These are phyloP conservation scores for Spiromastix sp. DNA, from an alignment of 2,329 filamentous ascomycete genomes.

Conservation along the genomic window DNA sequence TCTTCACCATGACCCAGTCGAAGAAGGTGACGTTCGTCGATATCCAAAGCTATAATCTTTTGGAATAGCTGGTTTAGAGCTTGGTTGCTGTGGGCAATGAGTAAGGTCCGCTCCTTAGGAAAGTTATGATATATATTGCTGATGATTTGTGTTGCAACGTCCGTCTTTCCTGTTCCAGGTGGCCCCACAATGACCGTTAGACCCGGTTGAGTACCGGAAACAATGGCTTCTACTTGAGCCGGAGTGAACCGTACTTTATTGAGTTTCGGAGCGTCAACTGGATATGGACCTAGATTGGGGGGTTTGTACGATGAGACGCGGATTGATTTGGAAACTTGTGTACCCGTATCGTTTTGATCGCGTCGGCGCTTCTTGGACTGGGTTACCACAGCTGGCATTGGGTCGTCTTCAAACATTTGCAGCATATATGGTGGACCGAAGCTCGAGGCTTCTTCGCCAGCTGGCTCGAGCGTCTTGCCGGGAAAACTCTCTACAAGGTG, in stretches of 20 bases:
- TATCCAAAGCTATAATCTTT: conserved; percentile 93
- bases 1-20: conserved; percentile 92
- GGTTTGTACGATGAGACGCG: conserved; percentile 85
- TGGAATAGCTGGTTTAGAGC: conserved; percentile 95
- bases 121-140: conserved; percentile 99
- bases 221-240: conserved; percentile 82
- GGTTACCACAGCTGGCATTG: conserved; percentile 44
- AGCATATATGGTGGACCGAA: conserved; percentile 85
- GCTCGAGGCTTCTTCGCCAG: conserved; percentile 57
- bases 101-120: conserved; percentile 76
- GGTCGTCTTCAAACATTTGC: conserved; percentile 49
- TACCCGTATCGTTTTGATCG: conserved; percentile 57
- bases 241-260: conserved; percentile 85
- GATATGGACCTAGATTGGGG: conserved; percentile 81
- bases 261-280: conserved; percentile 66
- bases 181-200: conserved; percentile 90
- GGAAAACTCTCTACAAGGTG: conserved; percentile 84
- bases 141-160: conserved; percentile 96
- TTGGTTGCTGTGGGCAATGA: conserved; percentile 96
- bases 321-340: conserved; percentile 55
- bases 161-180: conserved; percentile 96
- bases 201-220: conserved; percentile 87
- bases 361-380: conserved; percentile 79
- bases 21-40: conserved; percentile 87
- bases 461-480: conserved; percentile 75